phyloP scores from a whole-genome alignment of 2,329 filamentous ascomycete species.

The Ophiobolus disseminans region DNA sequence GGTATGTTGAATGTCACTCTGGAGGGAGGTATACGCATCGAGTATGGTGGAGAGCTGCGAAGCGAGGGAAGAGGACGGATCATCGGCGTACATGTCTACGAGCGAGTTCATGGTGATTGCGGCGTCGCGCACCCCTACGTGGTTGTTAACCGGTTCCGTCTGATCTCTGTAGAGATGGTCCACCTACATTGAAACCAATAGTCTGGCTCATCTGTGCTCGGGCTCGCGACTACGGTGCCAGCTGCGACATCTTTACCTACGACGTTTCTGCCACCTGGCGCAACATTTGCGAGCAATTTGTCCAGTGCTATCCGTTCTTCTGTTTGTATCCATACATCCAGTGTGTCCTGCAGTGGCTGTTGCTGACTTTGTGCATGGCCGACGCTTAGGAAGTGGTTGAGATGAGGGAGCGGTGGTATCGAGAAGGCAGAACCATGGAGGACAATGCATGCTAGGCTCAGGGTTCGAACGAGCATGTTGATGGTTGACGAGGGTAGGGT shows the following conservation, averaged over 20 bases:
- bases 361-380: constrained; percentile 28
- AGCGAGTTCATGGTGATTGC: constrained; percentile 53
- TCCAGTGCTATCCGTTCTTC: constrained; percentile 47
- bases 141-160: constrained; percentile 9
- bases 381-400: constrained; percentile 23
- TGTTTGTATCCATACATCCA: constrained; percentile 47
- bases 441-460: constrained; percentile 9
- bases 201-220: constrained; percentile 49
- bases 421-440: constrained; percentile 35
- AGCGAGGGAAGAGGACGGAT: constrained; percentile 35
- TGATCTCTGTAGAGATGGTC: background rate
- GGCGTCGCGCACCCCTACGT: constrained; percentile 53
- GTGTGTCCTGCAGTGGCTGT: constrained; percentile 35
- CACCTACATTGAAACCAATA: constrained; percentile 56
- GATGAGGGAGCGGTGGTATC: constrained; percentile 32
- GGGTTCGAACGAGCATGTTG: constrained; percentile 2
- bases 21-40: constrained; percentile 42
- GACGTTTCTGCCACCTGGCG: constrained; percentile 51
- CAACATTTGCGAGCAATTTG: constrained; percentile 52
- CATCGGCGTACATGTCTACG: constrained; percentile 49
- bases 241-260: constrained; percentile 41
- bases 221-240: constrained; percentile 54
- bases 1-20: constrained; percentile 49
- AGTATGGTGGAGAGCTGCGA: constrained; percentile 39
- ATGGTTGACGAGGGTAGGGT: background rate